Percentiles rank a stretch among this genome's conserved stretches.
These are phyloP conservation scores for Meira nashicola DNA, from an alignment of 1,284 basidiomycete genomes.

Conservation along the genomic window DNA sequence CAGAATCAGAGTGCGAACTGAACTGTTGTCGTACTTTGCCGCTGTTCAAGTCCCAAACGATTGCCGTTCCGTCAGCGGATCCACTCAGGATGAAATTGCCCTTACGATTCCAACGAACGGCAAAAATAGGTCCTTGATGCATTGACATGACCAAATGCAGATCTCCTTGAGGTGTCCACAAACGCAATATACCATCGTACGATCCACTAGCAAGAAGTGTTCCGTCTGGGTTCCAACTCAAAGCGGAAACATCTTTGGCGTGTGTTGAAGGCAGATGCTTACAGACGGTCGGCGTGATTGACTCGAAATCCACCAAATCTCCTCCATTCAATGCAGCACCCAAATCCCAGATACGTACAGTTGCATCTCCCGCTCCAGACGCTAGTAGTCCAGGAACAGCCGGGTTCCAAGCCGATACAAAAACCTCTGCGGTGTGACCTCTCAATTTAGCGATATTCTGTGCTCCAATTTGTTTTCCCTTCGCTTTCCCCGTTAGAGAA, in stretches of 20 bases:
- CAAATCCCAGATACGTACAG: conserved; percentile 52
- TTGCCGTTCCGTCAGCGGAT: conserved; percentile 48
- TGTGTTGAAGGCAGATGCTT: conserved; percentile 50
- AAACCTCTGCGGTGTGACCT: conserved; percentile 49
- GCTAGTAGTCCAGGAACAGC: conserved; percentile 50
- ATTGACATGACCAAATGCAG: conserved; percentile 53
- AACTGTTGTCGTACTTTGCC: conserved; percentile 50
- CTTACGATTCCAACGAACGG: conserved; percentile 50
- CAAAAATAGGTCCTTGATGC: conserved; percentile 52
- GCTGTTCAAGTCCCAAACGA: conserved; percentile 51
- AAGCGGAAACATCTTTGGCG: conserved; percentile 48
- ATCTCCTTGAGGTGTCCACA: conserved; percentile 53
- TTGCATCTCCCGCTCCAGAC: conserved; percentile 50
- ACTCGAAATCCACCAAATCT: not conserved
- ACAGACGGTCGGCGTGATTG: conserved; percentile 37
- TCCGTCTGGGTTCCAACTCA: conserved; percentile 53
- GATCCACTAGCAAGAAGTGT: conserved; percentile 51
- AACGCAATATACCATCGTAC: conserved; percentile 50
- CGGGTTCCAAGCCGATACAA: conserved; percentile 52
- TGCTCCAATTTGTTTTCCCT: conserved; percentile 19
- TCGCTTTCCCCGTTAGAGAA: conserved; percentile 10
- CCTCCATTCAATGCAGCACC: not conserved
- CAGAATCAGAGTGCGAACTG: conserved; percentile 44
- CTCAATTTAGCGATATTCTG: conserved; percentile 31
- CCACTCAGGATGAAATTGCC: conserved; percentile 49